A percentile compares a stretch with the other conserved stretches of the same genome.
Conservation (phyloP, 768 basidiomycete genomes). For the Sporobolomyces pararoseus region DNA sequence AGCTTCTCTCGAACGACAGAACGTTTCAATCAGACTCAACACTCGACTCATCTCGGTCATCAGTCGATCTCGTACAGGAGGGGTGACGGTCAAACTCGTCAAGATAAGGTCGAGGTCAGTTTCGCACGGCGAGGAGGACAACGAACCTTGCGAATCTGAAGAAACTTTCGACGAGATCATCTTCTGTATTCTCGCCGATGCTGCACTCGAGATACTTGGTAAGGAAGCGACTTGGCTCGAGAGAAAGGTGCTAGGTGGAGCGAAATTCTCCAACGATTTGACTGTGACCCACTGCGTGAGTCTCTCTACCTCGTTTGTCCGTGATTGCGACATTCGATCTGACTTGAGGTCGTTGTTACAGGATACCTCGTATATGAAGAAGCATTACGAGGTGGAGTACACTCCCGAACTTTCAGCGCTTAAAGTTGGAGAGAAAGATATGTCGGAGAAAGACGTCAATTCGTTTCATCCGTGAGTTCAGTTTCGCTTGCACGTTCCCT, state of each 20-base stretch:
- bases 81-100: slow-evolving; percentile 48
- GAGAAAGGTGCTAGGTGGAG: slow-evolving; percentile 46
- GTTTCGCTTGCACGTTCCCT: not conserved
- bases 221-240: slow-evolving; percentile 49
- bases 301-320: not conserved
- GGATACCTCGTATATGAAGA: slow-evolving; percentile 49
- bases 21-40: slow-evolving; percentile 51
- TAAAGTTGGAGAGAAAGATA: slow-evolving; percentile 47
- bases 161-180: slow-evolving; percentile 53
- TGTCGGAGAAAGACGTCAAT: slow-evolving; percentile 43
- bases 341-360: slow-evolving; percentile 2
- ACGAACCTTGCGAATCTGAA: slow-evolving; percentile 47
- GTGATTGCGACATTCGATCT: too few species aligned
- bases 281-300: slow-evolving; percentile 50
- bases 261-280: slow-evolving; percentile 52
- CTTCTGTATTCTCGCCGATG: slow-evolving; percentile 50
- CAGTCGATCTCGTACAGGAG: slow-evolving; percentile 42
- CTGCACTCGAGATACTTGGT: slow-evolving; percentile 49
- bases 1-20: slow-evolving; percentile 46
- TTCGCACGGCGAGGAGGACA: slow-evolving; percentile 44
- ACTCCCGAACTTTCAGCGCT: slow-evolving; percentile 47
- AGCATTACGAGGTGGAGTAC: slow-evolving; percentile 50
- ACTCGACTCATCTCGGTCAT: slow-evolving; percentile 49
- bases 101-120: slow-evolving; percentile 44
- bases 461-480: slow-evolving; percentile 49